Evolutionary conservation across 257 asterid species (phyloP).

Genomic region (Mentha longifolia): DNA sequence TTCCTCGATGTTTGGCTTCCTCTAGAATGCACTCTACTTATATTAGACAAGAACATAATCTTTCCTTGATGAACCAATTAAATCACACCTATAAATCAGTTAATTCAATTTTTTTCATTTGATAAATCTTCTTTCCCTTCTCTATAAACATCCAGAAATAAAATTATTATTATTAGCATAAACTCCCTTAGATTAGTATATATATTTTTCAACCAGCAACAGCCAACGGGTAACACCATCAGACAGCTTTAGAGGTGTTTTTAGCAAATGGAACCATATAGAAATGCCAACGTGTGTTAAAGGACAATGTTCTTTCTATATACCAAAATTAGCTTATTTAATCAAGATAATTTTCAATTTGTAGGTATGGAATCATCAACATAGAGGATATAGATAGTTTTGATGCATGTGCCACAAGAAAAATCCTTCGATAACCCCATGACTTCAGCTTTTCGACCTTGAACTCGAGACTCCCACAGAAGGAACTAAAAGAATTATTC

Average conservation of each 20-base stretch:
- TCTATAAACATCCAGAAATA: not conserved
- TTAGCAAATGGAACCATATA: not conserved
- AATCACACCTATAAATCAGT: not conserved
- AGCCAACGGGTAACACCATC: not conserved
- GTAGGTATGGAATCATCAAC: not conserved
- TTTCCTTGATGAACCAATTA: not conserved
- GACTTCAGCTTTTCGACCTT: not conserved
- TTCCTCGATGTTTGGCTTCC: not conserved
- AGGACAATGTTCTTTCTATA: not conserved
- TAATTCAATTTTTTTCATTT: not conserved
- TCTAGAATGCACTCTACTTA: too few relatives aligned
- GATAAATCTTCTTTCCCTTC: not conserved
- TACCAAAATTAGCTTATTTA: not conserved
- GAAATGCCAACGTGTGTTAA: not conserved
- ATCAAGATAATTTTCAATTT: not conserved
- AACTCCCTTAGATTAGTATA: not conserved
- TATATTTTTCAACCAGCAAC: not conserved
- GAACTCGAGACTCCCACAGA: not conserved
- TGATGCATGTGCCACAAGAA: not conserved
- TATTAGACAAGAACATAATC: not conserved
- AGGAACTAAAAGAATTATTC: not conserved
- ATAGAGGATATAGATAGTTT: not conserved
- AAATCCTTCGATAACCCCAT: slow-evolving; percentile 3
- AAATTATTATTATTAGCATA: not conserved
- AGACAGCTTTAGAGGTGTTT: not conserved